These are phyloP conservation scores for Bryoerythrophyllum caledonicum DNA, from an alignment of 225 moss, liverwort and hornwort species.

Conservation along the genomic window DNA sequence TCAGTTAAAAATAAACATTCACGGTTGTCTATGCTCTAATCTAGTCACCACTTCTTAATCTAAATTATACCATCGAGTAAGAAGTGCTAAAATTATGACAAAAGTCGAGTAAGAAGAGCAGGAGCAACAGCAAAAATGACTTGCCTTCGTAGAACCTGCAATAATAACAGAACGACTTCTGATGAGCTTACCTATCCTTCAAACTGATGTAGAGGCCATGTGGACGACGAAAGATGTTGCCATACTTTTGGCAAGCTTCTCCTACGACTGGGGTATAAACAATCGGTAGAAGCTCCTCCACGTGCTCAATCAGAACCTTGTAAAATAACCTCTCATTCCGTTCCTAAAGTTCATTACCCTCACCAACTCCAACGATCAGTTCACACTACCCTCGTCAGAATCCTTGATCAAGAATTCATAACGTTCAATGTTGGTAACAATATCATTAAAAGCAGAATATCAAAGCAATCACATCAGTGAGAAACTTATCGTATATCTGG, in stretches of 20 bases:
- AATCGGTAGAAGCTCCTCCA: slow-evolving; percentile 83
- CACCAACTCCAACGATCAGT: slow-evolving; percentile 23
- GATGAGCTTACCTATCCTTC: slow-evolving; percentile 64
- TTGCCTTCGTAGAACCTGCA: background rate
- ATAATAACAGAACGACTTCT: slow-evolving; percentile 10
- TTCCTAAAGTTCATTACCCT: slow-evolving; percentile 52
- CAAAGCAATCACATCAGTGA: slow-evolving; percentile 8
- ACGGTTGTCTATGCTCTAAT: slow-evolving; percentile 13
- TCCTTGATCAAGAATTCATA: background rate
- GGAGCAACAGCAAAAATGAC: background rate
- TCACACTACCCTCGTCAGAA: background rate
- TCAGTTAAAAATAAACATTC: background rate
- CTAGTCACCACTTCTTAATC: slow-evolving; percentile 8
- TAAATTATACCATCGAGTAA: background rate
- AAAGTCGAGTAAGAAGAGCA: background rate
- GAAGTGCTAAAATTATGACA: background rate
- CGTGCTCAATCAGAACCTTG: slow-evolving; percentile 82
- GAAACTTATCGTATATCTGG: background rate
- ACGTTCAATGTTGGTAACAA: background rate
- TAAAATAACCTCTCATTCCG: slow-evolving; percentile 88
- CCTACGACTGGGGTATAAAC: slow-evolving; percentile 96
- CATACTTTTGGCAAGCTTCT: slow-evolving; percentile 96
- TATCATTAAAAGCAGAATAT: slow-evolving; percentile 2
- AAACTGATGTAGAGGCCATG: slow-evolving; percentile 81
- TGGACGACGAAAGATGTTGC: slow-evolving; percentile 82